A percentile compares a stretch with the other conserved stretches of the same genome.
phyloP scores from a whole-genome alignment of 345 rosid species.

The Aegle marmelos region DNA sequence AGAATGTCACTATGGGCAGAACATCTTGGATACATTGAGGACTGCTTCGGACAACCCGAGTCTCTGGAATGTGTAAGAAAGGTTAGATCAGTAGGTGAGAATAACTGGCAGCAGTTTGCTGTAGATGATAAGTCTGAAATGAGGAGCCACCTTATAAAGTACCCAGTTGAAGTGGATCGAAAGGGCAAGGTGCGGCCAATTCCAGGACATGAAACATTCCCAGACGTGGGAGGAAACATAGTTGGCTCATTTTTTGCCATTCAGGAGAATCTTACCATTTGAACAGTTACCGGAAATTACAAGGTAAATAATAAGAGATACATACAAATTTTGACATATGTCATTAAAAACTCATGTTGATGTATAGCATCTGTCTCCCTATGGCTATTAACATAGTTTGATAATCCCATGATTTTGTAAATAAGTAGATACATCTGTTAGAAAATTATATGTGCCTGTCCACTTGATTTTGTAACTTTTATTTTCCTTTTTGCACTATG shows the following conservation, averaged over 20 bases:
- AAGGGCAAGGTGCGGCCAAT: slow-evolving; percentile 84
- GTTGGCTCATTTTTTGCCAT: slow-evolving; percentile 73
- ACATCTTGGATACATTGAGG: slow-evolving; percentile 64
- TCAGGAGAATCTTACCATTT: slow-evolving; percentile 88
- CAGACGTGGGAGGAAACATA: slow-evolving; percentile 84
- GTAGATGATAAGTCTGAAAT: slow-evolving; percentile 68
- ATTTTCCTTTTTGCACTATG: neutral
- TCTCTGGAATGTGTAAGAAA: slow-evolving; percentile 79
- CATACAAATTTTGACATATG: neutral
- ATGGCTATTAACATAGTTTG: neutral
- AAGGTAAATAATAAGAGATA: neutral
- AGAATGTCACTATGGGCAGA: slow-evolving; percentile 98
- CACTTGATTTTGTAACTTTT: neutral
- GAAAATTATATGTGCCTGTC: neutral
- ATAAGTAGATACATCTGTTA: neutral
- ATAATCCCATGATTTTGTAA: neutral
- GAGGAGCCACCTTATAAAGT: slow-evolving; percentile 81
- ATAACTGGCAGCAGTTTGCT: slow-evolving; percentile 71
- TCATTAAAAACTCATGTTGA: neutral
- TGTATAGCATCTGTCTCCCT: neutral
- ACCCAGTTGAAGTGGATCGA: slow-evolving; percentile 75
- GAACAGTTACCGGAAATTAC: neutral
- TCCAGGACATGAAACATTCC: slow-evolving; percentile 66
- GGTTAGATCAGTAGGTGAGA: slow-evolving; percentile 54
- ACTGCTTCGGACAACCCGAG: slow-evolving; percentile 59